Evolutionary conservation across 345 rosid species (phyloP), one percentile per base, ranked within the genome.

Genomic region (Boechera retrofracta): DNA sequence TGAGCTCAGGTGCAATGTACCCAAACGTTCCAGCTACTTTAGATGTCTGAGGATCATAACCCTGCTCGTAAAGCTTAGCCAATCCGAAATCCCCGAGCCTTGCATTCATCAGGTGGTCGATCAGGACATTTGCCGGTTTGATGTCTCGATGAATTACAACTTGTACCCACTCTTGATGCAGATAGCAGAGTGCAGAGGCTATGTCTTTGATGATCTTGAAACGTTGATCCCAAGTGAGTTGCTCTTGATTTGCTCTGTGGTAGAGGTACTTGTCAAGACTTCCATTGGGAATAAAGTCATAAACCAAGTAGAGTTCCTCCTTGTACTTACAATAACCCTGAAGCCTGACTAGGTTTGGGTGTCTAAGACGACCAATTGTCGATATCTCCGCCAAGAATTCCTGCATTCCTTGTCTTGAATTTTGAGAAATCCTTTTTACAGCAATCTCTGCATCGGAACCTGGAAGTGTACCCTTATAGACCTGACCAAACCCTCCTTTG

Each of bases 91-190:
- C 85, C 12, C 88, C 83, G 0, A 85, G 74, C 54, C 77, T 78
- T 35, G 76, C 88, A 12, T 81, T 74, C 72, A 85, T 51, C 4
- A 79, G 52, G 8, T 64, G 60, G 39, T 85, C 88, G 4, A 85
- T 64, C 29, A 82, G 69, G 13, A 81, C 65, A 66, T 81, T 85
- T 11, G 63, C 76, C 0, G 88, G 80, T 58, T 81, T 85, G 38
- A 82, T 71, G 52, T 85, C 85, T 60, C 88, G 60, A 48, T 83
- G 88, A n/a, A 85, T 35, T 6, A 85, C 83, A 4, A 81, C 79
- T 47, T 85, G 81, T 38, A 77, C 80, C 88, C 83, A 85, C 24
- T 80, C 83, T 15, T 83, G 82, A 18, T 85, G 88, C 9, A 85
- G 76, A 61, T 83, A 81, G 54, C 65, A 54, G 4, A 85, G 75